These are phyloP conservation scores for Schoenoplectus triqueter DNA, from an alignment of 202 grass and related monocot species.

Conservation along the genomic window DNA sequence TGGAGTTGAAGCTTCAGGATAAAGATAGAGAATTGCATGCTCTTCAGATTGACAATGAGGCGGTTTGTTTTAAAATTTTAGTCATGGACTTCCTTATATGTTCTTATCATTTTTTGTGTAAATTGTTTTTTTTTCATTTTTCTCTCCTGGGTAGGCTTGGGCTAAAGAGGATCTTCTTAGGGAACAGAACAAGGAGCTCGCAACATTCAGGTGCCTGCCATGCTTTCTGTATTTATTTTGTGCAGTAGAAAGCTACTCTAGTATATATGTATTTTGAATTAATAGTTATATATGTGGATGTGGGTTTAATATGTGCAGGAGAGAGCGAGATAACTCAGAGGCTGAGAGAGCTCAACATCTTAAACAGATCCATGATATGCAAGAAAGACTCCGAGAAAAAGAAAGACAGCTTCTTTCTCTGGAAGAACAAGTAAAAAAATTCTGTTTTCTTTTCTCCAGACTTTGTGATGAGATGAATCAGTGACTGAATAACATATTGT, in stretches of 20 bases:
- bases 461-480: conserved; percentile 22
- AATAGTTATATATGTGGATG: conserved; percentile 4
- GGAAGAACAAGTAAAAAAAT: conserved; percentile 80
- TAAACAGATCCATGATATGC: conserved; percentile 88
- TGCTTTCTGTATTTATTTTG: conserved; percentile 29
- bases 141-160: conserved; percentile 67
- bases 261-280: conserved; percentile 8
- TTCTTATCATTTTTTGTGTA: not conserved
- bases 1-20: conserved; percentile 82
- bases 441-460: conserved; percentile 22
- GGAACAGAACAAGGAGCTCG: conserved; percentile 96
- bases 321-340: conserved; percentile 88
- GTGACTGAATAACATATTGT: not conserved
- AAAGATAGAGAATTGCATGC: conserved; percentile 73
- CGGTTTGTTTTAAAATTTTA: conserved; percentile 52
- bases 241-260: not conserved
- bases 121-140: conserved; percentile 35
- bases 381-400: conserved; percentile 83
- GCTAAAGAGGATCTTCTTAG: conserved; percentile 94
- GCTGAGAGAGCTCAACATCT: conserved; percentile 86
- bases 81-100: conserved; percentile 13
- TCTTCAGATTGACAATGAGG: conserved; percentile 89
- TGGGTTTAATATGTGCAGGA: conserved; percentile 50
- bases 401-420: conserved; percentile 79
- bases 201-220: conserved; percentile 64